Conservation (phyloP, 495 filamentous ascomycete species). For the Barbatosphaeria neglecta region DNA sequence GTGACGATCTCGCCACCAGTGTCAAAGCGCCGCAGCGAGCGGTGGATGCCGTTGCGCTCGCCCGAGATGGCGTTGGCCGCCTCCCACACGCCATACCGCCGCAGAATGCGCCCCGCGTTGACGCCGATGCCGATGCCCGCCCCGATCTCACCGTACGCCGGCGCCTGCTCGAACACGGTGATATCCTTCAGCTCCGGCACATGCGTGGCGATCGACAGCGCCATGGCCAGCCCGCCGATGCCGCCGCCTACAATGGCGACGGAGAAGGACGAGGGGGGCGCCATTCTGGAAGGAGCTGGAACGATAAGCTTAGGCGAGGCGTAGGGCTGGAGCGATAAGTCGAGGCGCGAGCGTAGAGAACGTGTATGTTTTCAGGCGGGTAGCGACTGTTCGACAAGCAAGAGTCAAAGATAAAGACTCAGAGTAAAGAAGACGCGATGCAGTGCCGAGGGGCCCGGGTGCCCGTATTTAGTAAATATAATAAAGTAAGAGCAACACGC, state of each 20-base stretch:
- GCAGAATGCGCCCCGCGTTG: conserved; percentile 4
- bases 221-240: conserved; percentile 3
- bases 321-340: too few relatives aligned
- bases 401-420: too few relatives aligned
- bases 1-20: conserved; percentile 16
- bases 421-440: too few relatives aligned
- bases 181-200: conserved; percentile 3
- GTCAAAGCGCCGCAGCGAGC: conserved; percentile 16
- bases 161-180: conserved; percentile 8
- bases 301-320: too few relatives aligned
- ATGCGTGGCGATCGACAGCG: conserved; percentile 8
- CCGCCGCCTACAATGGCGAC: conserved; percentile 1
- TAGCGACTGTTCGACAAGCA: too few relatives aligned
- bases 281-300: too few relatives aligned
- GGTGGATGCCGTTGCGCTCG: conserved; percentile 15
- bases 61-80: conserved; percentile 25
- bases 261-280: not conserved
- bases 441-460: too few relatives aligned
- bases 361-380: too few relatives aligned
- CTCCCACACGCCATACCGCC: not conserved
- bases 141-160: conserved; percentile 15
- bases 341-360: too few relatives aligned
- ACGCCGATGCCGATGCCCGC: conserved; percentile 17
- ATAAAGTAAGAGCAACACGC: too few relatives aligned
- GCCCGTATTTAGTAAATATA: too few relatives aligned